Conservation (phyloP, 1,139 yeast species). For the Sugiyamaella neomexicana region DNA sequence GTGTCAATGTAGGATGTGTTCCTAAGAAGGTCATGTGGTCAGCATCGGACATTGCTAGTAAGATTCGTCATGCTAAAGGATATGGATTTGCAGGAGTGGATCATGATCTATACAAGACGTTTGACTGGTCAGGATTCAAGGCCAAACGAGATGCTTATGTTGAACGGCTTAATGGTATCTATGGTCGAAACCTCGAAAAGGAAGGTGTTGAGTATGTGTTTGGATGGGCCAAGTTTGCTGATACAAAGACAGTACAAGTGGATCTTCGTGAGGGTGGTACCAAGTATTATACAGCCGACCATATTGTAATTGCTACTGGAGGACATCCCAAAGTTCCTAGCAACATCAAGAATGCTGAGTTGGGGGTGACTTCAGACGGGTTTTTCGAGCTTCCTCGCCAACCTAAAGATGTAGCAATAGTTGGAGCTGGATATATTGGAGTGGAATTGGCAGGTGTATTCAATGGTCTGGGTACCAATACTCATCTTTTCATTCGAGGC, state of each 20-base stretch:
- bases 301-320: slow-evolving; percentile 88
- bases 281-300: slow-evolving; percentile 71
- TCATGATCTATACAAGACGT: slow-evolving; percentile 50
- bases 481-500: slow-evolving; percentile 86
- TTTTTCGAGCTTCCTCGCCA: slow-evolving; percentile 77
- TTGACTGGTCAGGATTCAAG: slow-evolving; percentile 81
- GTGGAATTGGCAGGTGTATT: slow-evolving; percentile 94
- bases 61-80: slow-evolving; percentile 68
- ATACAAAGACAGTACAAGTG: slow-evolving; percentile 66
- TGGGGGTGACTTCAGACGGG: slow-evolving; percentile 88
- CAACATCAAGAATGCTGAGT: slow-evolving; percentile 72
- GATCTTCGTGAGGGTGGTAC: slow-evolving; percentile 49
- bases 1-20: slow-evolving; percentile 99
- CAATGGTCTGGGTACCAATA: slow-evolving; percentile 82
- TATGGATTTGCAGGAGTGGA: slow-evolving; percentile 70
- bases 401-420: slow-evolving; percentile 89
- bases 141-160: slow-evolving; percentile 90
- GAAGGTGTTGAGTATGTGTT: slow-evolving; percentile 86
- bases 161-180: slow-evolving; percentile 83
- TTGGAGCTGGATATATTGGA: slow-evolving; percentile 98
- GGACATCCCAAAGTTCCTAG: slow-evolving; percentile 79
- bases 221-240: slow-evolving; percentile 79
- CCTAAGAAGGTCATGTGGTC: slow-evolving; percentile 99
- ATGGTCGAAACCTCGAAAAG: slow-evolving; percentile 77
- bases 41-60: slow-evolving; percentile 84